Base-by-base conservation (phyloP, 768 basidiomycete species). In the Boletus speciosus region DNA sequence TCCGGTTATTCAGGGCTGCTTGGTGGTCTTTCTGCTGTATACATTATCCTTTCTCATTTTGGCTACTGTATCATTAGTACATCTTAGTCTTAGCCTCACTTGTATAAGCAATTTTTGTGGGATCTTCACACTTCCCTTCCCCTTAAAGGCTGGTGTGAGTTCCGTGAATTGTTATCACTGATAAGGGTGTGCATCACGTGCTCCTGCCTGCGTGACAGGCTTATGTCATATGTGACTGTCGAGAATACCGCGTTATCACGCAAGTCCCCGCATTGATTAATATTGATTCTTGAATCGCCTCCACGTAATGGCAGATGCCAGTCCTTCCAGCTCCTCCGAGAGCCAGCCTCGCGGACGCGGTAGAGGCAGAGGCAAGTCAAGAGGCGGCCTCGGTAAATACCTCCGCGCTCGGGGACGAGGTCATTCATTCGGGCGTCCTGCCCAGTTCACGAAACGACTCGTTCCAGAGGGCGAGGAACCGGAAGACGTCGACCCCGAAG, bases 331-430 rank as follows among this genome's bases (percentile, higher is more conserved):
- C 14, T 35, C 58, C 4, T 38, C 57, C 0, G 57, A 62, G 27
- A 53, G 23, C n/a, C 56, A 59, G n/a, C 32, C 59, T 42, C 66
- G 54, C 31, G 61, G 69, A 9, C 76, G 82, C 4, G 77, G 76
- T 3, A 61, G 80, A 52, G 82, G 82, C 0, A 70, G 81, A 53
- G 77, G 81, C 25, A 80, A 78, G 62, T 81, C 83, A 48, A 78
- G 86, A 49, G 87, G 88, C 1, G 86, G 86, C 2, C 71, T 83
- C 4, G 88, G 88, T 0, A 90, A 90, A 70, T 86, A 85, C 62
- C 76, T 90, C 19, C 82, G 88, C 27, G 85, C 88, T 11, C 72
- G 84, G 4, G 88, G 88, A 4, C 72, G 85, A 40, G 84, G 84
- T 5, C 73, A 79, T 27, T 78, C 84, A 1, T 61, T 61, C 10